Conservation (phyloP, 1,139 yeast genomes). For the Pichia sp. region DNA sequence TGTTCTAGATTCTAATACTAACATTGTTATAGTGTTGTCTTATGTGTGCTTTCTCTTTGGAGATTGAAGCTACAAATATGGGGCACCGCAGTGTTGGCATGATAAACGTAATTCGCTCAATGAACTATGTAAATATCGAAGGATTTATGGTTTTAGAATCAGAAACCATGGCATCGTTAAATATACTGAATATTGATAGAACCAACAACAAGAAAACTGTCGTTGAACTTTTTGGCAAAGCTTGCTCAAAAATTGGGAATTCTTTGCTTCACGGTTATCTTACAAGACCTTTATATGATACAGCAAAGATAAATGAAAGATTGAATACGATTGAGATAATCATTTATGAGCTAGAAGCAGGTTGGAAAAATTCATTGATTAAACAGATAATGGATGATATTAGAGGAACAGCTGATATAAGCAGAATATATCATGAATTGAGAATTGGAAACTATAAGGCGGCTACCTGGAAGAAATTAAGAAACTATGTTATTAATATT, state of each 20-base stretch:
- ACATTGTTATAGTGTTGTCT: slow-evolving; percentile 11
- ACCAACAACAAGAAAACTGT: slow-evolving; percentile 22
- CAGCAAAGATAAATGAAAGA: slow-evolving; percentile 29
- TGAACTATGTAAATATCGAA: slow-evolving; percentile 14
- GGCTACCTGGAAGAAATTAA: slow-evolving; percentile 31
- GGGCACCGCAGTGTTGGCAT: slow-evolving; percentile 1
- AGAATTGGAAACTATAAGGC: slow-evolving; percentile 29
- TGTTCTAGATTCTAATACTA: background rate
- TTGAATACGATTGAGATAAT: slow-evolving; percentile 31
- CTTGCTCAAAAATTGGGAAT: slow-evolving; percentile 33
- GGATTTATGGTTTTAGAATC: slow-evolving; percentile 34
- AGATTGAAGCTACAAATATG: slow-evolving; percentile 10
- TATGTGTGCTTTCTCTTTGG: slow-evolving; percentile 7
- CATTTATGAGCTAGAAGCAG: slow-evolving; percentile 21
- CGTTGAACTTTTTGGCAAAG: slow-evolving; percentile 28
- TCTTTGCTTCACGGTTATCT: slow-evolving; percentile 34
- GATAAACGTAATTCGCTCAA: slow-evolving; percentile 8
- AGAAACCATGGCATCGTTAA: slow-evolving; percentile 35
- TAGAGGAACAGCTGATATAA: slow-evolving; percentile 31
- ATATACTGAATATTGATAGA: slow-evolving; percentile 27
- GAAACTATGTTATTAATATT: slow-evolving; percentile 23
- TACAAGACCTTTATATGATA: slow-evolving; percentile 33
- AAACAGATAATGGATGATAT: slow-evolving; percentile 17
- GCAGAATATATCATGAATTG: slow-evolving; percentile 25
- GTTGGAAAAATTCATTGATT: slow-evolving; percentile 18